Evolutionary conservation across 805 yeast genomes (phyloP).

Genomic region (Wickerhamomyces ciferrii): DNA sequence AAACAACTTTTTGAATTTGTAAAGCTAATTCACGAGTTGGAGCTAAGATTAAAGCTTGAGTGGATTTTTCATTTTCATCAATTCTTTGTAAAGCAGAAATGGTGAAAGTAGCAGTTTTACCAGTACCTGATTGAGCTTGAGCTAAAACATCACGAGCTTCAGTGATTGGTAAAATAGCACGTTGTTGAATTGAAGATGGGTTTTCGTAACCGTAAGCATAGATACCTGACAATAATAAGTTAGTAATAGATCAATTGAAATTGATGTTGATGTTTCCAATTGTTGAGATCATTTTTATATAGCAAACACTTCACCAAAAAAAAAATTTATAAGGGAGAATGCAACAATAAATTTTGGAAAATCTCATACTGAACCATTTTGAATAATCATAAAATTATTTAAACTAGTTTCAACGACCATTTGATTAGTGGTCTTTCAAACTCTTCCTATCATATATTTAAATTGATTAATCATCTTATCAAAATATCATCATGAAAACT

Average conservation of each 20-base stretch:
- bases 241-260: neutral
- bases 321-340: neutral
- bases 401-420: neutral
- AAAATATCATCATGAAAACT: neutral
- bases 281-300: too few species aligned
- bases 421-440: neutral
- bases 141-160: constrained; percentile 95
- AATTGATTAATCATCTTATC: neutral
- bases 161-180: constrained; percentile 94
- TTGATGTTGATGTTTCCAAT: too few species aligned
- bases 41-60: constrained; percentile 92
- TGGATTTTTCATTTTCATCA: constrained; percentile 64
- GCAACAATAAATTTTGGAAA: neutral
- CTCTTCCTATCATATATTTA: constrained; percentile 1
- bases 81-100: constrained; percentile 73
- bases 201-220: constrained; percentile 91
- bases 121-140: constrained; percentile 99
- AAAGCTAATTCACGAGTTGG: constrained; percentile 97
- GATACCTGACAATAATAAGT: neutral
- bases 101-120: constrained; percentile 97
- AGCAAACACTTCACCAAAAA: neutral
- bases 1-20: constrained; percentile 92
- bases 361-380: neutral
- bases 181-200: constrained; percentile 96
- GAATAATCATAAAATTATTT: neutral